Evolutionary conservation across 352 stramenopile species (phyloP), one percentile per base, ranked within the genome.

Genomic region (Pythium aphanidermatum): DNA sequence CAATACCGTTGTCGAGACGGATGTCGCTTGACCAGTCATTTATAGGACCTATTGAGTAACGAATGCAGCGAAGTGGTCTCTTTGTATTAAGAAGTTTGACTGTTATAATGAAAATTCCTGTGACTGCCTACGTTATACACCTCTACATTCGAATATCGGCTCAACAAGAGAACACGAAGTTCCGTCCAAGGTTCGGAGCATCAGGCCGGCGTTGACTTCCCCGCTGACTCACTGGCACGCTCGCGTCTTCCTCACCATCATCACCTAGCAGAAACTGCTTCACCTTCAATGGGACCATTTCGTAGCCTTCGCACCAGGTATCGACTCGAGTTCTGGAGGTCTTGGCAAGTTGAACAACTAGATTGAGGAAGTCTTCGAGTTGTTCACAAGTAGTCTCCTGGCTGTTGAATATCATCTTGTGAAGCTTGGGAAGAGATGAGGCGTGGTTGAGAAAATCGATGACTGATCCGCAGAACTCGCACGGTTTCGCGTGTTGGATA

Each of bases 251-350:
- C 26, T 46, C 17, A 17, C 29, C 35, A 19, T 30, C 34, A 7
- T 52, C 35, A n/a, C 45, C 46, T 4, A 45, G 24, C n/a, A 54
- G 13, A 14, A 54, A 54, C 36, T 23, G 35, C 35, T 54, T 54
- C 34, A 46, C 34, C 16, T 46, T 26, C 28, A 54, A 21, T 12
- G 35, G 46, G n/a, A 46, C 29, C 35, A 54, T 46, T 2, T 26
- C 35, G 2, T 37, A 28, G 3, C 35, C 46, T 11, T 14, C n/a
- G 17, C 46, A 54, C 34, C 25, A 31, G 8, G 27, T 33, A 20
- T 33, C n/a, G 11, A 32, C 36, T 3, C 19, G 35, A 12, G n/a
- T 28, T 14, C 30, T 44, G 13, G 14, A 21, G 1, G 28, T 34
- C 35, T 26, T 25, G 13, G 46, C 36, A 20, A 54, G 34, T 20